Conservation (phyloP, 2,329 filamentous ascomycete genomes). For the Colletotrichum echinochloae region DNA sequence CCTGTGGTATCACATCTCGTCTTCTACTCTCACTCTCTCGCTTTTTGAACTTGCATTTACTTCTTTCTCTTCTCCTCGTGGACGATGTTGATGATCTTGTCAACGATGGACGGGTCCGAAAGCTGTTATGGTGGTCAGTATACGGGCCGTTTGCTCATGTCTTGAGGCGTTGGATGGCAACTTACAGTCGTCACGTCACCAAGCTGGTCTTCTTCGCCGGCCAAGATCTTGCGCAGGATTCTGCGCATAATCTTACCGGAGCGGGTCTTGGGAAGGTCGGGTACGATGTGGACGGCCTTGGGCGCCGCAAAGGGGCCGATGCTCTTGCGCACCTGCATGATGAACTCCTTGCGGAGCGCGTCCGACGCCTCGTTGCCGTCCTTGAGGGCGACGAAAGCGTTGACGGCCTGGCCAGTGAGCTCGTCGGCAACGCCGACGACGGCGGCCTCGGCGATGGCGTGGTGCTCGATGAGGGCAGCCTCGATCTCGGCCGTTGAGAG, state of each 20-base stretch:
- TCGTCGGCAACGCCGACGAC: slow-evolving; percentile 95
- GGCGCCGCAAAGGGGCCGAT: slow-evolving; percentile 98
- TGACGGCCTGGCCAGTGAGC: slow-evolving; percentile 95
- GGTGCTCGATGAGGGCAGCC: slow-evolving; percentile 93
- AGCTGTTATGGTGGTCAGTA: slow-evolving; percentile 65
- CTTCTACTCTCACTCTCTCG: neutral
- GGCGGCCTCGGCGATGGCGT: slow-evolving; percentile 89
- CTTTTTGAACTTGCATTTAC: slow-evolving; percentile 47
- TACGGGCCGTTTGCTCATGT: neutral
- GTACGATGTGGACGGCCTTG: slow-evolving; percentile 90
- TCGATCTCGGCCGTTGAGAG: slow-evolving; percentile 98
- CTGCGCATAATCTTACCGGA: slow-evolving; percentile 99
- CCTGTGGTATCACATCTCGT: slow-evolving; percentile 31
- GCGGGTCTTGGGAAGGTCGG: slow-evolving; percentile 95
- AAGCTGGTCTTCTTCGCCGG: slow-evolving; percentile 95
- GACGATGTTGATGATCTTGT: slow-evolving; percentile 87
- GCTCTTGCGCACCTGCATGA: slow-evolving; percentile 94
- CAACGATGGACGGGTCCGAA: slow-evolving; percentile 89
- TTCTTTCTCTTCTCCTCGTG: slow-evolving; percentile 70
- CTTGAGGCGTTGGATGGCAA: slow-evolving; percentile 52
- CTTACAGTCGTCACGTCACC: slow-evolving; percentile 89
- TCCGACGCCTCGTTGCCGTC: slow-evolving; percentile 82
- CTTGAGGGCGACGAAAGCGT: slow-evolving; percentile 95
- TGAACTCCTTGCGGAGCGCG: slow-evolving; percentile 89
- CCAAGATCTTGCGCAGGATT: slow-evolving; percentile 96